These are phyloP conservation scores for Panicum virgatum DNA, from an alignment of 202 grass and related monocot species.

Conservation along the genomic window DNA sequence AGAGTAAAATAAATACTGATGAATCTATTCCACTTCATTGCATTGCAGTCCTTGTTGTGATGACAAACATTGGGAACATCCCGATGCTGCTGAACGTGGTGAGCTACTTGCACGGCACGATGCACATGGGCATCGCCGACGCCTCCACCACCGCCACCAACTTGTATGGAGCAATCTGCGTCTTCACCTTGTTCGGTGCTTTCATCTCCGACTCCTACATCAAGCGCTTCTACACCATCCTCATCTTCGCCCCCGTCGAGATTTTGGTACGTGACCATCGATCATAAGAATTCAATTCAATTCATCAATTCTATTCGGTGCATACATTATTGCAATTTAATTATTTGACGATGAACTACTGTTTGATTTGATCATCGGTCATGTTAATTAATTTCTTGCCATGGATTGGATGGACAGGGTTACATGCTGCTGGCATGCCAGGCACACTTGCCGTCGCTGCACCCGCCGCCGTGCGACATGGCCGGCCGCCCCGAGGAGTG, in stretches of 20 bases:
- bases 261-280: too few relatives aligned
- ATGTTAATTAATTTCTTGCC: neutral
- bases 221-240: conserved; percentile 56
- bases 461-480: conserved; percentile 56
- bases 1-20: neutral
- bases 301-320: too few relatives aligned
- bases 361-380: neutral
- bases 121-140: conserved; percentile 64
- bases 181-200: conserved; percentile 67
- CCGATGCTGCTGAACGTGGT: conserved; percentile 61
- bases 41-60: conserved; percentile 51
- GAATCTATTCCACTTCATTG: too few relatives aligned
- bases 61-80: conserved; percentile 49
- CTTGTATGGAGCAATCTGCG: conserved; percentile 44
- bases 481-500: conserved; percentile 27
- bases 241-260: conserved; percentile 58
- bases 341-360: neutral
- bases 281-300: too few relatives aligned
- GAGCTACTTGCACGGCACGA: conserved; percentile 55
- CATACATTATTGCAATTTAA: too few relatives aligned
- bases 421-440: conserved; percentile 70
- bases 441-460: conserved; percentile 56
- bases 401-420: conserved; percentile 51
- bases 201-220: conserved; percentile 81
- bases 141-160: conserved; percentile 54